phyloP scores from a whole-genome alignment of 2,329 filamentous ascomycete species.

The Apiospora aurea region DNA sequence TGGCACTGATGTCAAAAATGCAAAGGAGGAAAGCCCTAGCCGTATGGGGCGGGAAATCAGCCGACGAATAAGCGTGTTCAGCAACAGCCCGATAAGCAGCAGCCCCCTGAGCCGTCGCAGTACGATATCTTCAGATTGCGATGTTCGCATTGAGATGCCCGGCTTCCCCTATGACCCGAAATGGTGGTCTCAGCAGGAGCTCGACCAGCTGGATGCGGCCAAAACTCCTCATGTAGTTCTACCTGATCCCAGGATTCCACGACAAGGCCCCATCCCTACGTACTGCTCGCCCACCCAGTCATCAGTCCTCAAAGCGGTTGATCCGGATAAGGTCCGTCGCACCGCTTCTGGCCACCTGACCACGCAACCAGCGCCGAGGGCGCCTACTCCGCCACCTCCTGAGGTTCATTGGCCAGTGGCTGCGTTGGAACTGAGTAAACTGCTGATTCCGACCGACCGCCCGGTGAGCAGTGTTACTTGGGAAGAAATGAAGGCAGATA shows the following conservation, averaged over 20 bases:
- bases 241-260: conserved; percentile 58
- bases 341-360: conserved; percentile 64
- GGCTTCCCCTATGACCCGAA: conserved; percentile 65
- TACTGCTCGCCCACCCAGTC: conserved; percentile 90
- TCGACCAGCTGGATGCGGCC: conserved; percentile 74
- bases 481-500: conserved; percentile 79
- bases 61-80: conserved; percentile 54
- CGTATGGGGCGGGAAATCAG: conserved; percentile 67
- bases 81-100: conserved; percentile 34
- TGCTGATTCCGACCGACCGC: conserved; percentile 79
- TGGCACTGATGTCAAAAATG: conserved; percentile 54
- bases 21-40: conserved; percentile 46
- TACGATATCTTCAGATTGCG: conserved; percentile 38
- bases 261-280: conserved; percentile 67
- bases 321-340: conserved; percentile 69
- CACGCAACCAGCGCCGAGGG: conserved; percentile 47
- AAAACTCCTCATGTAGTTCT: conserved; percentile 52
- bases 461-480: conserved; percentile 78
- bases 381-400: conserved; percentile 74
- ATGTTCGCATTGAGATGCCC: conserved; percentile 40
- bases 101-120: conserved; percentile 35
- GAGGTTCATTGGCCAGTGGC: conserved; percentile 87
- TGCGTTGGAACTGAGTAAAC: conserved; percentile 80
- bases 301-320: conserved; percentile 80
- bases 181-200: conserved; percentile 73